Percentiles rank a stretch among this genome's conserved stretches.
phyloP scores from a whole-genome alignment of 1,284 basidiomycete genomes.

The Mixia osmundae region DNA sequence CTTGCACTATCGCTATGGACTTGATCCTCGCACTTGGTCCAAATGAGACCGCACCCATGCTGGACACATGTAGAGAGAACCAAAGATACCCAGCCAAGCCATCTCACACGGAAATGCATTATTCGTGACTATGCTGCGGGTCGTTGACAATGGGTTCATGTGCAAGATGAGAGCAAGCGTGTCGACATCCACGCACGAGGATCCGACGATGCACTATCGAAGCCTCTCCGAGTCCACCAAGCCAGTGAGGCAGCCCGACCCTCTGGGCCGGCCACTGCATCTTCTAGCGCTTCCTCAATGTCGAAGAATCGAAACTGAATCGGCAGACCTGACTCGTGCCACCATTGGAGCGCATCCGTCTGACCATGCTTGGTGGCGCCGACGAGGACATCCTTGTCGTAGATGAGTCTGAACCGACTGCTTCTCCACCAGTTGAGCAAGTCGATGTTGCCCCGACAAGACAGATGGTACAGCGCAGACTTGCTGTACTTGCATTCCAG shows the following conservation, averaged over 20 bases:
- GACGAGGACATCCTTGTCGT: constrained; percentile 48
- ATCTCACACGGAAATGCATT: too few species aligned
- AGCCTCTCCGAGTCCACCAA: constrained; percentile 45
- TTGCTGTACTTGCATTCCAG: constrained; percentile 50
- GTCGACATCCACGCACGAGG: too few species aligned
- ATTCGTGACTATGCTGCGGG: too few species aligned
- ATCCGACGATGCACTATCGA: too few species aligned
- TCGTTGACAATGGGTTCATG: too few species aligned
- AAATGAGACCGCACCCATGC: too few species aligned
- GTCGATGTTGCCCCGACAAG: constrained; percentile 45
- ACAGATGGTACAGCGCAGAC: constrained; percentile 45
- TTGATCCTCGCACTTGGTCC: too few species aligned
- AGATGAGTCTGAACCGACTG: constrained; percentile 45
- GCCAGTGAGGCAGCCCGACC: constrained; percentile 28
- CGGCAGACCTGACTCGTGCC: constrained; percentile 45
- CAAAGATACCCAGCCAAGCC: too few species aligned
- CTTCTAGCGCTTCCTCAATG: constrained; percentile 53
- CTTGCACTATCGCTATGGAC: too few species aligned
- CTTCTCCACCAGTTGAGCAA: constrained; percentile 60
- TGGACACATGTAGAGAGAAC: too few species aligned
- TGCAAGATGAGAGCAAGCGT: too few species aligned
- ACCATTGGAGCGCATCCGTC: constrained; percentile 60
- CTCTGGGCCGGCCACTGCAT: constrained; percentile 44
- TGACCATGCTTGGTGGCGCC: constrained; percentile 54
- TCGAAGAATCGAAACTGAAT: constrained; percentile 63